Conservation (phyloP, 176 grass and related monocot species). For the bread wheat (Triticum aestivum) region IWGSC_CS_RefSeq_v2.1 NC_057805.1:512639917-512640416, state of each 20-base stretch:
- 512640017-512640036: constrained; percentile 76
- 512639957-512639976: constrained; percentile 91
- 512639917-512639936: constrained; percentile 81
- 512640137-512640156: not conserved
- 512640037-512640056: constrained; percentile 36
- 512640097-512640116: constrained; percentile 92
- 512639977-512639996: constrained; percentile 85
- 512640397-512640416: not conserved
- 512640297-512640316: not conserved
- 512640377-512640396: not conserved
- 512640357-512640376: not conserved
- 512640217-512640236: not conserved
- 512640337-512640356: constrained; percentile 7
- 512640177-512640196: not conserved
- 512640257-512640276: not conserved
- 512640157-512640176: not conserved
- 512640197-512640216: not conserved
- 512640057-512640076: constrained; percentile 64
- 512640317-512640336: not conserved
- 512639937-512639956: constrained; percentile 95
- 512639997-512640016: constrained; percentile 82
- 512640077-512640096: constrained; percentile 98
- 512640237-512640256: not conserved
- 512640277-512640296: not conserved
- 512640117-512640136: not conserved